Conservation (phyloP, 2,329 filamentous ascomycete species). For the Rutstroemia sp. region DNA sequence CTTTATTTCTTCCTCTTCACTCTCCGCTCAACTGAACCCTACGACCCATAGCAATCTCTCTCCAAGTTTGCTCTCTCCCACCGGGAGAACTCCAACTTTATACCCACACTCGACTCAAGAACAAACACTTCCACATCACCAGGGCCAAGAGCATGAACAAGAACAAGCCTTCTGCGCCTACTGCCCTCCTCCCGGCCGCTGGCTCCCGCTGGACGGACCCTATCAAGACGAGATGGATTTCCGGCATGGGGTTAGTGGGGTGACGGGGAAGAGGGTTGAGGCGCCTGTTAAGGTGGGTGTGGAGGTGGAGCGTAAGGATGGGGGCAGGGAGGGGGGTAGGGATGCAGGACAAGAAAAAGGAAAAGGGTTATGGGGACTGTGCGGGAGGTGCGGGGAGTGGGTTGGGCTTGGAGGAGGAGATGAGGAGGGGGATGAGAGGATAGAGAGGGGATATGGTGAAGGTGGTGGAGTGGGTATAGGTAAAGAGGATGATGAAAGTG, state of each 20-base stretch:
- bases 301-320: too few relatives aligned
- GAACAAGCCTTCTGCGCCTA: not conserved
- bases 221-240: slow-evolving; percentile 5
- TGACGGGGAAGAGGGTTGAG: not conserved
- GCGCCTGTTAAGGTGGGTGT: not conserved
- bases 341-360: too few relatives aligned
- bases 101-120: too few relatives aligned
- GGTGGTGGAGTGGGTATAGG: too few relatives aligned
- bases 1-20: too few relatives aligned
- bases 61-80: too few relatives aligned
- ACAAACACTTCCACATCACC: not conserved
- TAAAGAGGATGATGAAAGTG: not conserved
- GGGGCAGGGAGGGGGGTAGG: too few relatives aligned
- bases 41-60: too few relatives aligned
- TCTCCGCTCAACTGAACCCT: too few relatives aligned
- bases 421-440: too few relatives aligned
- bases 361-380: not conserved
- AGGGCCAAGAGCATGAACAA: not conserved
- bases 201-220: not conserved
- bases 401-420: not conserved
- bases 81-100: too few relatives aligned
- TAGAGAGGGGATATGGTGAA: too few relatives aligned
- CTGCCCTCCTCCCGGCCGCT: not conserved
- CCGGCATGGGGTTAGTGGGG: not conserved
- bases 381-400: not conserved